Conservation (phyloP, 176 grass and related monocot genomes). For the Eleusine indica region DNA sequence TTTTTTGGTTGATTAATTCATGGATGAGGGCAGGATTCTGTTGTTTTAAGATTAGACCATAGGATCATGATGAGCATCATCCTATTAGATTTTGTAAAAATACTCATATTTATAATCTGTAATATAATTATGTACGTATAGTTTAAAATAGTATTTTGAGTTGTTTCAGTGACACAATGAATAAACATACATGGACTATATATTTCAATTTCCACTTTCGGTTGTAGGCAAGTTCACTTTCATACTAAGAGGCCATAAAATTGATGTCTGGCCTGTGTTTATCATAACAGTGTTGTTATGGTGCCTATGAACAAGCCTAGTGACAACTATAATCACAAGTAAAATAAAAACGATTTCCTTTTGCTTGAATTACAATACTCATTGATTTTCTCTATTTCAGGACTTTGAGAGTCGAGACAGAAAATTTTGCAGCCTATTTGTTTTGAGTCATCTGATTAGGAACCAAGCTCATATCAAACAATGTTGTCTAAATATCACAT, state of each 20-base stretch:
- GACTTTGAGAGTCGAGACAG: neutral
- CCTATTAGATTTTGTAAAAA: neutral
- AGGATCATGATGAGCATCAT: neutral
- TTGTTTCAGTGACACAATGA: neutral
- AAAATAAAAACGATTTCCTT: neutral
- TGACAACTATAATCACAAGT: neutral
- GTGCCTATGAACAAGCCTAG: too few relatives aligned
- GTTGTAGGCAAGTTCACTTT: neutral
- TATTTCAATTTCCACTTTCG: slow-evolving; percentile 2
- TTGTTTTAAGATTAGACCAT: neutral
- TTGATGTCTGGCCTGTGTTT: too few relatives aligned
- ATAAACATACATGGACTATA: neutral
- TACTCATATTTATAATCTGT: neutral
- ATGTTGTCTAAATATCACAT: neutral
- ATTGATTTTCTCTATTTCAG: neutral
- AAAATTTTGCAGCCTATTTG: neutral
- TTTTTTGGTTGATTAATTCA: neutral
- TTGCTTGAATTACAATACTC: neutral
- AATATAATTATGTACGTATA: neutral
- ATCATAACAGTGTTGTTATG: too few relatives aligned
- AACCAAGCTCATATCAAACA: slow-evolving; percentile 7
- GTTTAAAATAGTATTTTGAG: neutral
- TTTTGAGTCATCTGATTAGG: slow-evolving; percentile 18
- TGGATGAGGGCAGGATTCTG: neutral
- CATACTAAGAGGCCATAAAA: too few relatives aligned